Evolutionary conservation across 179 eudicot genomes (phyloP).

Genomic region (Silene coronaria): DNA sequence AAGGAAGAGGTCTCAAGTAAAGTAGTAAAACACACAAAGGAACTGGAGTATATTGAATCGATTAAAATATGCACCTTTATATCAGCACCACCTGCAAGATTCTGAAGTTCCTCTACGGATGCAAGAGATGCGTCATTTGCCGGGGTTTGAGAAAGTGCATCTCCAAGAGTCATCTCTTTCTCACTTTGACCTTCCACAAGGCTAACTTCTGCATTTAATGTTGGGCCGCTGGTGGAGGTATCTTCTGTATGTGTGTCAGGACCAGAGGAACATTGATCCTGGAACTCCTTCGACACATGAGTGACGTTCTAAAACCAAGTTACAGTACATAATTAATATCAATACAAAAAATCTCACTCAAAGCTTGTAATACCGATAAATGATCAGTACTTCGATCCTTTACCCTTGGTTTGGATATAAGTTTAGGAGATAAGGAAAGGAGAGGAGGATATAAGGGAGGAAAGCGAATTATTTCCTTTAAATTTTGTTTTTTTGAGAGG

Average conservation of each 20-base stretch:
- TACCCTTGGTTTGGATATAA: not conserved
- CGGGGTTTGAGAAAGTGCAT: constrained; percentile 45
- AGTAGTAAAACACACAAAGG: constrained; percentile 10
- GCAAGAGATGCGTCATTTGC: constrained; percentile 55
- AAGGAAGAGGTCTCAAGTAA: not conserved
- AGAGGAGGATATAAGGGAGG: not conserved
- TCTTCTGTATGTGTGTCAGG: constrained; percentile 37
- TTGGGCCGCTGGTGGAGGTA: constrained; percentile 33
- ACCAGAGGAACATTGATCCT: constrained; percentile 38
- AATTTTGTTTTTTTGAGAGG: not conserved
- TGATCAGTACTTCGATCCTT: not conserved
- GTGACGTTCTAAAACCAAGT: constrained; percentile 29
- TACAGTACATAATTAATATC: constrained; percentile 12
- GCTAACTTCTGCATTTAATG: constrained; percentile 42
- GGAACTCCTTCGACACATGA: constrained; percentile 33
- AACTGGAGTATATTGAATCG: constrained; percentile 1
- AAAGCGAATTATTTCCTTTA: not conserved
- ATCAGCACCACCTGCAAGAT: constrained; percentile 93
- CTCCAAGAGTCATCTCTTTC: constrained; percentile 46
- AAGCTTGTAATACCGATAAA: not conserved
- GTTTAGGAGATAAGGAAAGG: not conserved
- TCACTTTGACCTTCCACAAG: constrained; percentile 38
- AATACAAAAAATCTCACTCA: not conserved
- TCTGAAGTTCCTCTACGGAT: constrained; percentile 87
- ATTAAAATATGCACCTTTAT: constrained; percentile 54